phyloP scores from a whole-genome alignment of 495 filamentous ascomycete species.

The Xylaria cubensis region DNA sequence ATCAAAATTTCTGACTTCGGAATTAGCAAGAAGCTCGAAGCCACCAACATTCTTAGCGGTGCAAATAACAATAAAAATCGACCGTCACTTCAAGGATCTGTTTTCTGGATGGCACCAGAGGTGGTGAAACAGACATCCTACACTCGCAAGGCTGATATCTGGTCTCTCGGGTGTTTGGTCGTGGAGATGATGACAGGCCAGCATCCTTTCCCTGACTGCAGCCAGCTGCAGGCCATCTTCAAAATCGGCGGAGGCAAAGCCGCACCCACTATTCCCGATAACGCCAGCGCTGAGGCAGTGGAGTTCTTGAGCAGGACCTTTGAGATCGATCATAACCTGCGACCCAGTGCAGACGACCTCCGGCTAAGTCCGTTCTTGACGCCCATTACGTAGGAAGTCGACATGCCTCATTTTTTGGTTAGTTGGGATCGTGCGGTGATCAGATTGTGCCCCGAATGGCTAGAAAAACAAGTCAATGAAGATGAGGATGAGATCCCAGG shows the following conservation, averaged over 20 bases:
- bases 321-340: constrained; percentile 89
- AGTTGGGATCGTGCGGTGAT: constrained; percentile 25
- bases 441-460: constrained; percentile 20
- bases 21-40: constrained; percentile 96
- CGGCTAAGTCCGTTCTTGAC: constrained; percentile 81
- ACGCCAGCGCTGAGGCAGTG: constrained; percentile 83
- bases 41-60: constrained; percentile 63
- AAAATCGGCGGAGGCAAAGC: constrained; percentile 91
- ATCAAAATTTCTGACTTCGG: constrained; percentile 99
- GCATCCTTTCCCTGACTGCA: constrained; percentile 97
- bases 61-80: constrained; percentile 73
- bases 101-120: constrained; percentile 99
- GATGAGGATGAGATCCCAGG: constrained; percentile 9
- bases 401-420: constrained; percentile 29
- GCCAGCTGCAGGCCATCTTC: constrained; percentile 97
- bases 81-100: constrained; percentile 92
- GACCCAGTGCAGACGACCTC: constrained; percentile 90
- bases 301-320: constrained; percentile 89
- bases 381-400: constrained; percentile 55
- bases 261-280: constrained; percentile 86
- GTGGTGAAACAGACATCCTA: constrained; percentile 97
- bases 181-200: constrained; percentile 99
- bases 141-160: constrained; percentile 99
- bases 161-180: constrained; percentile 94
- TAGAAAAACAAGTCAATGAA: constrained; percentile 25